phyloP scores from a whole-genome alignment of 2,329 filamentous ascomycete species.

The Microcera coccophila region DNA sequence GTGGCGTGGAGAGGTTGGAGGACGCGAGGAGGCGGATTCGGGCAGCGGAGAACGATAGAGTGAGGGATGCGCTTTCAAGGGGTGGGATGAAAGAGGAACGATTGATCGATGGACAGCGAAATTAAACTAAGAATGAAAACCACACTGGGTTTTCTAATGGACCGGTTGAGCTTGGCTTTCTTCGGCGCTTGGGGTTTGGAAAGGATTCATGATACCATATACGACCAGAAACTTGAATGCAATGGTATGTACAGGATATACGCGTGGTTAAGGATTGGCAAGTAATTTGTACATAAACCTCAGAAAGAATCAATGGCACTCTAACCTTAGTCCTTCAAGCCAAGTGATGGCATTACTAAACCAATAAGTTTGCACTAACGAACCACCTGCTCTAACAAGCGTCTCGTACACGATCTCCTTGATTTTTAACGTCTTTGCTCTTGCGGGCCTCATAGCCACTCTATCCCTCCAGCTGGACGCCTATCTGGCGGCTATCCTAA shows the following conservation, averaged over 20 bases:
- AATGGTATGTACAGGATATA: conserved; percentile 2
- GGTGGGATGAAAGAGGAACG: conserved; percentile 39
- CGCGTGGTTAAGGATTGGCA: too few species aligned
- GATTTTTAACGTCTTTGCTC: background rate
- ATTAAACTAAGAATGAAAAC: conserved; percentile 2
- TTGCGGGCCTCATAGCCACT: background rate
- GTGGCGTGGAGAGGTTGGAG: conserved; percentile 69
- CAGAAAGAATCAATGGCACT: too few species aligned
- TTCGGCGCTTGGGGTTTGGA: background rate
- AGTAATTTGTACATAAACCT: too few species aligned
- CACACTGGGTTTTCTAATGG: background rate
- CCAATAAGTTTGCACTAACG: too few species aligned
- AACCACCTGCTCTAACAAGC: too few species aligned
- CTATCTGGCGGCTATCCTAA: conserved; percentile 3
- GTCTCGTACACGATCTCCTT: too few species aligned
- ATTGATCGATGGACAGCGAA: conserved; percentile 37
- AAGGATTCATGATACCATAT: background rate
- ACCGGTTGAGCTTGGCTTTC: background rate
- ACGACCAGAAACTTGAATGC: background rate
- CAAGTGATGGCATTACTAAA: too few species aligned
- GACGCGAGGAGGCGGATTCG: conserved; percentile 56
- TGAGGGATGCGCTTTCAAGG: conserved; percentile 49
- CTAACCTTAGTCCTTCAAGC: too few species aligned
- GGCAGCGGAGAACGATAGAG: conserved; percentile 55
- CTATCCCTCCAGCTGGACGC: background rate